Base-by-base conservation (phyloP, 2,329 filamentous ascomycete species). In the Fusarium chlamydosporum region DNA sequence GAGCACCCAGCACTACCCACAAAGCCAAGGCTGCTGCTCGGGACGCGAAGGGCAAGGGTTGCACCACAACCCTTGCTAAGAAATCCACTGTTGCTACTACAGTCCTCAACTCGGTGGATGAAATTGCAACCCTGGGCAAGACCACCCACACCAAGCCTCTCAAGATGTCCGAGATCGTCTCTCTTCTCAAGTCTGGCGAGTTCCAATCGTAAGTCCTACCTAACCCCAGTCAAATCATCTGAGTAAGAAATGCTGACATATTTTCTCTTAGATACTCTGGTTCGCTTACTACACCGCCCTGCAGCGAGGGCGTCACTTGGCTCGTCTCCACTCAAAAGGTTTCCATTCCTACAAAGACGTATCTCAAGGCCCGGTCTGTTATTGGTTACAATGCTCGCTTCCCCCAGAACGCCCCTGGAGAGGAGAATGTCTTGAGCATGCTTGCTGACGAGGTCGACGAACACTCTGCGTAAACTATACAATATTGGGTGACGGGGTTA, bases 231-330 rank as follows among this genome's bases (percentile, higher is more conserved):
- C 29, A 27, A 42, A 13, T 1, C 1, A 26, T 1, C 6, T 7
- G 9, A 16, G 18, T n/a, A 16, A 34, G 3, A n/a, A 8, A 12
- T 43, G 18, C 70, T 74, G 41, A 71, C 65, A 45, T 6, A 3
- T 12, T 0, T 3, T 3, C 23, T 12, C 33, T 4, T 31, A 75
- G 74, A 34, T 90, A 90, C 79, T 75, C 77, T 13, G 88, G 88
- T 20, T 88, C 86, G 18, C 80, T 90, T 46, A 90, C 88, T 40
- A 89, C 87, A 0, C 88, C 88, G 20, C 88, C 88, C 6, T 90
- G 88, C 78, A 80, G 81, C 16, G 86, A 89, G 76, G 83, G 83
- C 27, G 79, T 90, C 23, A 79, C 76, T 11, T 89, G 86, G 81
- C 77, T 86, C 47, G 77, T 88, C 41, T 83, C 83, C 67, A 78